Evolutionary conservation across 2,329 filamentous ascomycete genomes (phyloP).

Genomic region (Herpotrichia juniperi): DNA sequence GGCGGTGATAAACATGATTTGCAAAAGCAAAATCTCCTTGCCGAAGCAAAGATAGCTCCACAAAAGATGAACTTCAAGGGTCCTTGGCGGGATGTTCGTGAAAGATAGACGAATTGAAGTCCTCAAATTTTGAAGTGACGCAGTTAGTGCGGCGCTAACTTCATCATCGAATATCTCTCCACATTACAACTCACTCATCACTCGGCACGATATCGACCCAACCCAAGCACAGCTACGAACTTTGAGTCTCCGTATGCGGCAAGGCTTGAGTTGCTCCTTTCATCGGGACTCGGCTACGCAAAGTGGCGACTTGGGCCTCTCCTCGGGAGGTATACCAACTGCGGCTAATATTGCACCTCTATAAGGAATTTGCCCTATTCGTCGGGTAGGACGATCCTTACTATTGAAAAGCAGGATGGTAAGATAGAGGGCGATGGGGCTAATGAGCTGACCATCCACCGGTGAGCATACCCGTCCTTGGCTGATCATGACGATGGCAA

Average conservation of each 20-base stretch:
- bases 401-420: background rate
- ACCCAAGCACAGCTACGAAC: background rate
- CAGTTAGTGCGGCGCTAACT: too few relatives aligned
- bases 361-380: background rate
- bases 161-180: too few relatives aligned
- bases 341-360: background rate
- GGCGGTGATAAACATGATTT: background rate
- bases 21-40: background rate
- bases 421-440: too few relatives aligned
- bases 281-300: background rate
- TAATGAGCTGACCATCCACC: background rate
- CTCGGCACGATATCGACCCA: too few relatives aligned
- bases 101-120: too few relatives aligned
- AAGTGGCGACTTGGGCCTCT: background rate
- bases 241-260: background rate
- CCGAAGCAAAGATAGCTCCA: too few relatives aligned
- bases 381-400: background rate
- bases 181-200: too few relatives aligned
- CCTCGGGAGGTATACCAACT: background rate
- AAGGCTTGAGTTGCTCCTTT: background rate
- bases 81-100: too few relatives aligned
- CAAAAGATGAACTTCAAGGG: too few relatives aligned
- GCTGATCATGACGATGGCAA: background rate
- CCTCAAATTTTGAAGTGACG: too few relatives aligned
- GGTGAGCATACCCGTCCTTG: background rate